Base-by-base conservation (phyloP, 495 filamentous ascomycete genomes). In the Amphirosellinia nigrospora region DNA sequence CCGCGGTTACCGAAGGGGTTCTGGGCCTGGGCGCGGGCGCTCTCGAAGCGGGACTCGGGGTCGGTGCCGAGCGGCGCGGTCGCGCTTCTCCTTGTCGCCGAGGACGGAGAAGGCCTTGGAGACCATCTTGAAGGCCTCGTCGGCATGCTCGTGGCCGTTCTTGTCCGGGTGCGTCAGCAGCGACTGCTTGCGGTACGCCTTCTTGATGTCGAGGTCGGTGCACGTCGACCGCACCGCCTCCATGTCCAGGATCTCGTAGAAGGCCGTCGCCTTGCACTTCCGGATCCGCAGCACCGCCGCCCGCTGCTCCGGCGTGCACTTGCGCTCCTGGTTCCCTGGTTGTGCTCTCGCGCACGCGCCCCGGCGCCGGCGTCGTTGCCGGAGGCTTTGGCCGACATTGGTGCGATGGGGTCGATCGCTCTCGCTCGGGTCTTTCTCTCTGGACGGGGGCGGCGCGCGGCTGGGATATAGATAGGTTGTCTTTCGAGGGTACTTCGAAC, bases 61-160 rank as follows among this genome's bases (percentile, higher is more conserved):
- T 99, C 96, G 10, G 91, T 93, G 59, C 96, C 96, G 78, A 96
- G 56, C 87, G 88, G 79, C 98, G 73, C 89, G 91, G 10, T 89
- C 85, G 72, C 93, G 91, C 87, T 99, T 98, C 66, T 98, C 94
- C 73, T 91, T 86, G 80, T 99, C 96, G 58, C 93, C 96, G 55
- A 99, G 87, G 50, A 98, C 88, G 78, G 96, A 92, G 82, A 98
- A 98, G 38, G 96, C 96, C 69, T 93, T 89, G 63, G 93, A 91
- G 4, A 99, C 93, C 92, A 97, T 95, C 82, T 98, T 98, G 81
- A 99, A 99, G 28, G 96, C 96, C 82, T 99, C 96, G 80, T 97
- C 96, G 65, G 96, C 94, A 41, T 94, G 90, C 36, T 95, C 92
- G 80, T 97, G 94, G n/a, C 93, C 94, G 84, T 98, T 99, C 85